Evolutionary conservation across 306 rosid species (phyloP), one percentile per base, ranked within the genome.

Genomic region (Quercus berberidifolia): DNA sequence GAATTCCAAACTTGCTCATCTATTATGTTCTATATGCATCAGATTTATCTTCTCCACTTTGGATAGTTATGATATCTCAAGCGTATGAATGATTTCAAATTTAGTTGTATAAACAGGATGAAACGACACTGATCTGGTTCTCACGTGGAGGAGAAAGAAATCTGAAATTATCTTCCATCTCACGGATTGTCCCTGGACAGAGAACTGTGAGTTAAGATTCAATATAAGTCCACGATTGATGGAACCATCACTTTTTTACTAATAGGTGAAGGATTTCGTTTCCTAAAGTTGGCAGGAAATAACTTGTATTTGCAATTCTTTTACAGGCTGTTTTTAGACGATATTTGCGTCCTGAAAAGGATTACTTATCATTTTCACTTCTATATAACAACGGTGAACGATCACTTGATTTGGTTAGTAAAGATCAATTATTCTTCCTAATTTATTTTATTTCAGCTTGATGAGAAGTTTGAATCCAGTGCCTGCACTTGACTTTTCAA

Each of bases 281-380:
- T 70, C 65, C 21, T 56, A 25, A 58, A 68, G 17, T 64, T 56
- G 77, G 62, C 41, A 69, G 31, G 41, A 43, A 75, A 6, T 19
- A 59, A 75, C 58, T 41, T 71, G 11, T 26, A 58, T 69, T 43
- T 76, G 73, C 56, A 46, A 63, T 54, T 82, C 54, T 55, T 81
- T 82, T 87, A 77, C 85, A 95, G 99, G 93, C 91, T 69, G 99
- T 95, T 77, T 95, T 95, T 79, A 89, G 85, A 88, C 91, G 99
- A 86, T 92, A 79, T 83, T 88, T 89, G 91, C 87, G 93, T n/a
- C 97, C 98, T 14, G 98, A 95, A 85, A 92, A 92, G 91, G 99
- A 95, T 75, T 89, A 86, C 81, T 78, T 91, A 13, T 95, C 99
- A 59, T 95, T 95, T 88, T 95, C 98, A 71, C 96, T 95, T 86